Evolutionary conservation across 1,284 basidiomycete species (phyloP).

Genomic region (Ceratobasidium papillatum): DNA sequence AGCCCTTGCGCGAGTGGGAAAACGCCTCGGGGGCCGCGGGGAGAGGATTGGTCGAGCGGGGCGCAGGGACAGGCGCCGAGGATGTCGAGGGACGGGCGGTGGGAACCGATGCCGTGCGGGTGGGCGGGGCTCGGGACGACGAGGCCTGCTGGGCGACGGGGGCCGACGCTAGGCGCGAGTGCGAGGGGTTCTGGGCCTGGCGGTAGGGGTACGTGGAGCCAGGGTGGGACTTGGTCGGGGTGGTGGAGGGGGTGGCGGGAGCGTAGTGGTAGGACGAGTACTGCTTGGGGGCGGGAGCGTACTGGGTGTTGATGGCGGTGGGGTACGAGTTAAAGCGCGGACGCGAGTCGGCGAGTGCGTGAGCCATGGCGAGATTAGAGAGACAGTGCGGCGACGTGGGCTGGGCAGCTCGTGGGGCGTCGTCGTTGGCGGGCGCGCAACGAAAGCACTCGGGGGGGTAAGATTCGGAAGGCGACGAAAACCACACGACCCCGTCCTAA

Average conservation of each 20-base stretch:
- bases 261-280: neutral
- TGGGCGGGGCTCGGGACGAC: slow-evolving; percentile 15
- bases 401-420: slow-evolving; percentile 30
- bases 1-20: slow-evolving; percentile 24
- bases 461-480: slow-evolving; percentile 11
- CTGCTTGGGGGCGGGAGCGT: slow-evolving; percentile 8
- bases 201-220: slow-evolving; percentile 2
- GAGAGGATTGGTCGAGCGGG: slow-evolving; percentile 19
- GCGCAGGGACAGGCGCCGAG: neutral
- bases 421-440: slow-evolving; percentile 37
- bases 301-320: slow-evolving; percentile 30
- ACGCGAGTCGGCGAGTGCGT: slow-evolving; percentile 30
- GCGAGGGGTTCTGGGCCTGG: slow-evolving; percentile 8
- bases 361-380: slow-evolving; percentile 15
- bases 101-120: slow-evolving; percentile 14
- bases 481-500: neutral
- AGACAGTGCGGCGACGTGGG: slow-evolving; percentile 32
- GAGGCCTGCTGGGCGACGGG: slow-evolving; percentile 14
- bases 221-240: slow-evolving; percentile 23
- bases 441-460: slow-evolving; percentile 32
- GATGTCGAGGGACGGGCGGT: slow-evolving; percentile 8
- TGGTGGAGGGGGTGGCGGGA: slow-evolving; percentile 29
- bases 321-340: slow-evolving; percentile 38
- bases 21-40: slow-evolving; percentile 20
- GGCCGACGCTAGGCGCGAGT: slow-evolving; percentile 20